These are phyloP conservation scores for Homolaphlyctis polyrhiza DNA, from an alignment of 371 early-diverging fungal genomes.

Conservation along the genomic window DNA sequence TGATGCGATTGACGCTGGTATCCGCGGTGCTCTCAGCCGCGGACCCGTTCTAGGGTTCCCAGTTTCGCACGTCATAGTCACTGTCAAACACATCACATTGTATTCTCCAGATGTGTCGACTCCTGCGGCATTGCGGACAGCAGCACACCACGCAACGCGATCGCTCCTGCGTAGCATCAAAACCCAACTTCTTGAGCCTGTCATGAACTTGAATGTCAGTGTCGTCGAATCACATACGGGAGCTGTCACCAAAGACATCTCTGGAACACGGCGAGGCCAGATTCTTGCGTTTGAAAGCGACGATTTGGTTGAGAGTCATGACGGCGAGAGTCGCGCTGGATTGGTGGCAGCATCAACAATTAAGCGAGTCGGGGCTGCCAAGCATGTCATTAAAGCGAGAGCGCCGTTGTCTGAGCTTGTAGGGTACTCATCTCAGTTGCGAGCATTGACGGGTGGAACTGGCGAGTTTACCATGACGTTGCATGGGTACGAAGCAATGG, in stretches of 20 bases:
- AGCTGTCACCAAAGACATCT: conserved; percentile 70
- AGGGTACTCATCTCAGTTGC: conserved; percentile 79
- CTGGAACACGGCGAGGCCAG: conserved; percentile 69
- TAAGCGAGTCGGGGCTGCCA: conserved; percentile 1
- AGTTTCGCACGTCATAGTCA: conserved; percentile 59
- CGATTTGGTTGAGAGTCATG: conserved; percentile 34
- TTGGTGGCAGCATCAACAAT: no score
- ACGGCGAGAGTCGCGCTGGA: no score
- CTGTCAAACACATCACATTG: conserved; percentile 41
- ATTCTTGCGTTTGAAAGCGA: conserved; percentile 49
- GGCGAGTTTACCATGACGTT: conserved; percentile 75
- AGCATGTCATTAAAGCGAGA: conserved; percentile 41
- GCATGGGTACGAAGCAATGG: conserved; percentile 77
- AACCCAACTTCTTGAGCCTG: conserved; percentile 69
- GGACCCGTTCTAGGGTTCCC: conserved; percentile 83
- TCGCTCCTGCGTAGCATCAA: neutral
- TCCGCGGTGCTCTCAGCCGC: conserved; percentile 65
- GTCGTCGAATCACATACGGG: conserved; percentile 75
- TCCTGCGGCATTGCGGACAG: conserved; percentile 54
- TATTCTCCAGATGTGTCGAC: conserved; percentile 61
- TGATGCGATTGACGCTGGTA: conserved; percentile 60
- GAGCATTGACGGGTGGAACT: conserved; percentile 83
- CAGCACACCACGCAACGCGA: conserved; percentile 18
- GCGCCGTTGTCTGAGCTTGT: conserved; percentile 82
- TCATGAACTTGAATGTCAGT: conserved; percentile 73